Evolutionary conservation across 495 filamentous ascomycete species (phyloP), one percentile per base, ranked within the genome.

Genomic region (Xylaria flabelliformis): DNA sequence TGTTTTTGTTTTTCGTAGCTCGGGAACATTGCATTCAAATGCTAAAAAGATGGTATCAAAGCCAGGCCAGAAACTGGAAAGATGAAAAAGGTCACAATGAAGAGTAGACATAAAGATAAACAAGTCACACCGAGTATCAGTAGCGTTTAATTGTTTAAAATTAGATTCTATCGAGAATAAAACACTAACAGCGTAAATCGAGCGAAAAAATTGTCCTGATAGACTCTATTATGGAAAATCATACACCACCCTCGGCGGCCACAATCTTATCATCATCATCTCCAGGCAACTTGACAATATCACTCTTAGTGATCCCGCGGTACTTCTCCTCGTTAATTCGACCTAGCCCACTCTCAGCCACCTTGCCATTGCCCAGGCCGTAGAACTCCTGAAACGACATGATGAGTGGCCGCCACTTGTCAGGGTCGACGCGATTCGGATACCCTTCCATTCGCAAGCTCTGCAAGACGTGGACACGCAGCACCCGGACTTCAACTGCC

Each of bases 351-450:
- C 76, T 79, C 42, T 72, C 34, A 63, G 61, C 64, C 73, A 80
- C 44, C 32, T 80, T 80, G 21, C 70, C 69, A 39, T 21, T 71
- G 44, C 65, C 67, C 55, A 83, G 55, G n/a, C 82, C 83, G 73
- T 83, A 84, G 5, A 82, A 74, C 55, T 83, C 76, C 69, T 82
- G 82, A 68, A 84, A 84, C 34, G 74, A 76, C 83, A 83, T 83
- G 72, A 84, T 81, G 64, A 83, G 70, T 21, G 83, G 83, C 59
- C 76, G 77, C 82, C 82, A 83, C 46, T 76, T 77, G 67, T 83
- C 81, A 12, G 83, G 79, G 74, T 84, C 82, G 67, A 84, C 74
- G n/a, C 82, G 64, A 65, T 84, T 84, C 36, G 73, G 76, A 74
- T 79, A 53, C 19, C 83, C 83, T 46, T 73, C 71, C 81, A 83